These are phyloP conservation scores for Allium fistulosum DNA, from an alignment of 106 monocot genomes.

Conservation along the genomic window DNA sequence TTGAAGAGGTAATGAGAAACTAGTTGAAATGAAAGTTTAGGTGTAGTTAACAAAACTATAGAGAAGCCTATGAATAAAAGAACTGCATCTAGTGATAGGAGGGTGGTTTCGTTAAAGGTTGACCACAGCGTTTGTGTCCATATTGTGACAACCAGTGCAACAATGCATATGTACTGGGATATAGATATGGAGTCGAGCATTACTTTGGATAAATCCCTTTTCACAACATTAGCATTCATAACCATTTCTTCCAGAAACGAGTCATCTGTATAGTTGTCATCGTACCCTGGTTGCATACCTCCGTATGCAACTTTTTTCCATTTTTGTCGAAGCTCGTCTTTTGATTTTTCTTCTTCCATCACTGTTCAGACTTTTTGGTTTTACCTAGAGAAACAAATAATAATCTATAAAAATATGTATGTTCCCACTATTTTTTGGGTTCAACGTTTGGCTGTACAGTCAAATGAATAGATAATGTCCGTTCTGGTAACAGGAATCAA, in stretches of 20 bases:
- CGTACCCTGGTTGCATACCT: constrained; percentile 86
- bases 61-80: constrained; percentile 66
- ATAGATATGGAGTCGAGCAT: constrained; percentile 86
- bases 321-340: constrained; percentile 17
- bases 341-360: constrained; percentile 25
- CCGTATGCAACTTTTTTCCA: constrained; percentile 96
- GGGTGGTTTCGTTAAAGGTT: constrained; percentile 50
- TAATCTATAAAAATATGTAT: no score
- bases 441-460: no score
- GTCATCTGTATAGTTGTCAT: constrained; percentile 85
- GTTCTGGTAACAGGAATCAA: no score
- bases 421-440: no score
- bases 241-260: constrained; percentile 90
- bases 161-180: constrained; percentile 75
- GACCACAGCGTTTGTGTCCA: constrained; percentile 77
- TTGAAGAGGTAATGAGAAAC: constrained; percentile 57
- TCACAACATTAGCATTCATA: constrained; percentile 96
- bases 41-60: constrained; percentile 44
- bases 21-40: constrained; percentile 30
- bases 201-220: constrained; percentile 65
- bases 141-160: constrained; percentile 62
- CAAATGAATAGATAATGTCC: no score
- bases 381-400: no score
- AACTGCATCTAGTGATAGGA: constrained; percentile 51
- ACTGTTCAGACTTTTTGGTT: neutral